Evolutionary conservation across 306 rosid genomes (phyloP), one percentile per base, ranked within the genome.

Genomic region (Citrullus amarus): DNA sequence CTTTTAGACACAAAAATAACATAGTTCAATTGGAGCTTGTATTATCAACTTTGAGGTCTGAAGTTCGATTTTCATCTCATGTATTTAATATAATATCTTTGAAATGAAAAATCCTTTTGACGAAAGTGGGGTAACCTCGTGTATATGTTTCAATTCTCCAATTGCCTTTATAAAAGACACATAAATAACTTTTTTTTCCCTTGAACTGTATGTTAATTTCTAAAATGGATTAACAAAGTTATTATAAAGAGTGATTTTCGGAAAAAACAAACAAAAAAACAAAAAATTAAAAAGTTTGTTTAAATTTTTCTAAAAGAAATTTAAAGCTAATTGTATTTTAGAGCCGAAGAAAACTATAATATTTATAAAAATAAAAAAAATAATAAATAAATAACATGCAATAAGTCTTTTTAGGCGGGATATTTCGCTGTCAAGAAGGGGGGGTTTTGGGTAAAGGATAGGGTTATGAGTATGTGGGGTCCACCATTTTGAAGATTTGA

Each of bases 331-430:
- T 68, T 68, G n/a, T 41, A 43, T 39, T 68, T 43, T 68, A 68
- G 75, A 43, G 75, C 11, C 9, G 51, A 11, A 43, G 36, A 68
- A 68, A 20, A 68, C 16, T 43, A 66, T 38, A 9, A 66, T 67
- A 17, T 18, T 18, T 67, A 9, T 6, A 9, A 39, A 18, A 17
- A 16, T 5, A 66, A 34, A 4, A 4, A 39, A 18, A 2, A 39
- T 0, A 41, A 68, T 18, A 34, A 68, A 28, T 0, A n/a, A 39
- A 16, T 36, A 6, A 28, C 50, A 14, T 20, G 81, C 75, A 80
- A 75, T 41, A 1, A 78, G 36, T 71, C 1, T 10, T 63, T 72
- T 82, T 88, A 83, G 94, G 97, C 88, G 96, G 97, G 93, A 89
- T 88, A 83, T 73, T 80, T 83, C 81, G 86, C 85, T 84, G 86